Percentiles rank a stretch among this genome's conserved stretches.
These are phyloP conservation scores for Aspergillus diversus DNA, from an alignment of 495 filamentous ascomycete genomes.

Conservation along the genomic window DNA sequence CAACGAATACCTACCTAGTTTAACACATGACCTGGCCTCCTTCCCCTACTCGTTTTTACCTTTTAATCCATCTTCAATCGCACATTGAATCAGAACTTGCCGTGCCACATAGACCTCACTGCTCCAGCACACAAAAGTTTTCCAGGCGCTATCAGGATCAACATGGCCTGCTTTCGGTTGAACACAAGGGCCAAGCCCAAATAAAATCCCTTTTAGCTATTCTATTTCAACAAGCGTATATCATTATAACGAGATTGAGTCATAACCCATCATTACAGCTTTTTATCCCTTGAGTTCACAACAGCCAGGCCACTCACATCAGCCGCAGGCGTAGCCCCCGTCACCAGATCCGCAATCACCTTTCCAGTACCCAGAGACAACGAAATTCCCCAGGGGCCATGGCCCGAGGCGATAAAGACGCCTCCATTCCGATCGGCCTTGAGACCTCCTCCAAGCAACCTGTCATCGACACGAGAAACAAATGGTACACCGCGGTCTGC, in stretches of 20 bases:
- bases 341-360: slow-evolving; percentile 66
- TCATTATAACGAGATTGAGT: neutral
- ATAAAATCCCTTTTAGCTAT: neutral
- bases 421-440: slow-evolving; percentile 53
- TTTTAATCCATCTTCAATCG: too few species aligned
- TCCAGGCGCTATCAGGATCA: too few species aligned
- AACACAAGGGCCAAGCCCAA: neutral
- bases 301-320: slow-evolving; percentile 54
- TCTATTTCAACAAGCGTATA: neutral
- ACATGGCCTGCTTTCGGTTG: too few species aligned
- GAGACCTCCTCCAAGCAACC: slow-evolving; percentile 53
- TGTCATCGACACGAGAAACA: slow-evolving; percentile 56
- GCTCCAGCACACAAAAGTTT: too few species aligned
- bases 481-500: slow-evolving; percentile 65
- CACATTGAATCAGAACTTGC: too few species aligned
- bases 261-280: slow-evolving; percentile 8
- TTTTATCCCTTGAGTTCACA: slow-evolving; percentile 10
- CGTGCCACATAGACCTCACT: too few species aligned
- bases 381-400: slow-evolving; percentile 74
- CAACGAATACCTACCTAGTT: too few species aligned
- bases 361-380: slow-evolving; percentile 66
- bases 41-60: too few species aligned
- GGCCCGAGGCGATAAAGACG: slow-evolving; percentile 72
- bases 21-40: too few species aligned
- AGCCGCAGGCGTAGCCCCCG: slow-evolving; percentile 49